Evolutionary conservation across 164 flowering plant genomes (phyloP).

Genomic region (Sextonia rubra): DNA sequence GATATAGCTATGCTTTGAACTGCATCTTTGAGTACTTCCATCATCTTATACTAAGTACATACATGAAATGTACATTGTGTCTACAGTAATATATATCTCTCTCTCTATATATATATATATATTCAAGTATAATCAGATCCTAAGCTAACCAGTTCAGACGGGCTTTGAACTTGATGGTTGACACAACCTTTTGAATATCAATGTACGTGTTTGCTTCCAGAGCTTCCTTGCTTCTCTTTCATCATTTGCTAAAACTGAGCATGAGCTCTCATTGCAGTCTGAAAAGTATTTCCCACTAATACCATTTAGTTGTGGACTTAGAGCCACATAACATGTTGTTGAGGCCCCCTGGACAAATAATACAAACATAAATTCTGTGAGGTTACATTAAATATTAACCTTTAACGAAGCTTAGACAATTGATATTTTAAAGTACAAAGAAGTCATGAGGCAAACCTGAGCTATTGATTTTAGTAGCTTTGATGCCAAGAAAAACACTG

Average conservation of each 20-base stretch:
- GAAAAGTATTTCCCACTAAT: slow-evolving; percentile 75
- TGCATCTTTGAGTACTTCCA: not conserved
- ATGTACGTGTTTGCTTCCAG: slow-evolving; percentile 57
- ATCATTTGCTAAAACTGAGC: slow-evolving; percentile 73
- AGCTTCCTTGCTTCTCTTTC: slow-evolving; percentile 54
- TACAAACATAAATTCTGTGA: not conserved
- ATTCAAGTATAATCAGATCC: not conserved
- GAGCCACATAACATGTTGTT: slow-evolving; percentile 82
- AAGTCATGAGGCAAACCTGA: slow-evolving; percentile 58
- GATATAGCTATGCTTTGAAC: not conserved
- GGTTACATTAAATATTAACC: not conserved
- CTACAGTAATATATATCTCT: not conserved
- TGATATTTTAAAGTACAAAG: not conserved
- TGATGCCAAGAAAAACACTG: slow-evolving; percentile 71
- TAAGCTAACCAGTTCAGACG: not conserved
- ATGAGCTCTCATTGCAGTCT: slow-evolving; percentile 79
- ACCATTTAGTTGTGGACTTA: slow-evolving; percentile 57
- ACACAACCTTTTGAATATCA: slow-evolving; percentile 38
- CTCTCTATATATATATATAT: too few relatives aligned
- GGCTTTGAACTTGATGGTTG: slow-evolving; percentile 9
- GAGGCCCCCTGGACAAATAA: slow-evolving; percentile 67
- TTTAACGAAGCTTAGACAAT: not conserved
- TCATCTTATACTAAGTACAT: slow-evolving; percentile 5
- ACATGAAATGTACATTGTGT: slow-evolving; percentile 2
- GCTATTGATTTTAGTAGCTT: slow-evolving; percentile 73